Conservation (phyloP, 176 grass and related monocot species). For the Bromus sterilis region DNA sequence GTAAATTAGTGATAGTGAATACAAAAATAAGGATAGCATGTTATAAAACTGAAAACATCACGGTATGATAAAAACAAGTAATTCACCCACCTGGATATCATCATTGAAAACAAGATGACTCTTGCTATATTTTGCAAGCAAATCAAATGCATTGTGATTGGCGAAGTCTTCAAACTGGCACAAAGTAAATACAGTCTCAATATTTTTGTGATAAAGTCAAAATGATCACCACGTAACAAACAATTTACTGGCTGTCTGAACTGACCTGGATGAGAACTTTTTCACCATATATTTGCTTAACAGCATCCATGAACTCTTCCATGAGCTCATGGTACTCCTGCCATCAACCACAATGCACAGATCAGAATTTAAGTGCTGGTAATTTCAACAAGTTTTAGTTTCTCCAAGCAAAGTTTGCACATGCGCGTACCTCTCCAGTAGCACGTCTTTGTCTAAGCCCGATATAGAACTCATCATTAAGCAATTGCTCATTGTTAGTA, state of each 20-base stretch:
- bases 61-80: not conserved
- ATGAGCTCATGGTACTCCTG: constrained; percentile 94
- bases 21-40: not conserved
- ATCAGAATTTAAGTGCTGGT: constrained; percentile 12
- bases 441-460: constrained; percentile 85
- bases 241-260: not conserved
- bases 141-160: constrained; percentile 97
- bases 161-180: constrained; percentile 98
- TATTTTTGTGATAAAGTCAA: constrained; percentile 2
- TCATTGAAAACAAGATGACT: constrained; percentile 99
- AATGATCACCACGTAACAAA: not conserved
- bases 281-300: constrained; percentile 91
- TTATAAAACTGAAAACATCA: not conserved
- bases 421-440: constrained; percentile 62
- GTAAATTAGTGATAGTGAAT: not conserved
- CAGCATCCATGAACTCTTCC: constrained; percentile 87
- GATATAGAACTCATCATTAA: constrained; percentile 96
- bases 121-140: constrained; percentile 93
- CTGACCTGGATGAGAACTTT: constrained; percentile 94
- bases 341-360: not conserved
- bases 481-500: constrained; percentile 77
- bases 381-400: not conserved
- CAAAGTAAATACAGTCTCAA: constrained; percentile 21
- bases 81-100: constrained; percentile 82
- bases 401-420: not conserved